Base-by-base conservation (phyloP, 345 rosid genomes). In the Brassica rapa region DNA sequence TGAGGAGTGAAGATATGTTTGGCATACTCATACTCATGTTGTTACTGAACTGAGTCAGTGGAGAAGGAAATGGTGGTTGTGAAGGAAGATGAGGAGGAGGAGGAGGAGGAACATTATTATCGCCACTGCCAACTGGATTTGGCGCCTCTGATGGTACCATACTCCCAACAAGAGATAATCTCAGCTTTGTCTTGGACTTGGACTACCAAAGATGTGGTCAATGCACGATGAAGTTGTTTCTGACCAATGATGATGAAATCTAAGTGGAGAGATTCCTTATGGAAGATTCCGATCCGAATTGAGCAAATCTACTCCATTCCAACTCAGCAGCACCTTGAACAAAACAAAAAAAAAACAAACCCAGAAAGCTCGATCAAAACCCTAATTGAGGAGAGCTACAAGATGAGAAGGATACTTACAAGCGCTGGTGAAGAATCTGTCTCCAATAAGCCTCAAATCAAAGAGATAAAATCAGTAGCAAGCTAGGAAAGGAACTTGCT, bases 101-200 rank as follows among this genome's bases (percentile, higher is more conserved):
- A 19, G 19, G 19, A 19, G 19, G 84, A 3, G 91, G 74, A 79
- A 85, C 30, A 27, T 27, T 89, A 51, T 88, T 81, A 82, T 88
- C 98, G 49, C 90, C 86, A 79, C 92, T 88, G 59, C 97, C 93
- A 67, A 88, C 84, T 10, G 97, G 94, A 70, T 89, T 84, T 32
- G 95, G 86, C 68, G 89, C 85, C 77, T 97, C 99, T 46, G 98
- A 86, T 37, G 91, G 95, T 63, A 90, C 88, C 99, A 95, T 95
- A 68, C 77, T 87, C 77, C 62, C 25, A 56, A 24, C 62, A 59
- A 57, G 29, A 43, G 51, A 43, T 43, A 43, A 57, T 37, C 49
- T 86, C 84, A 89, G 66, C 86, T 78, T 79, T 78, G 65, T 72
- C 65, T 73, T 73, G 81, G 75, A 74, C 30, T 27, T 27, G 30